Percentiles rank a stretch among this genome's conserved stretches.
These are phyloP conservation scores for Puccinia hordei DNA, from an alignment of 1,284 basidiomycete genomes.

Conservation along the genomic window DNA sequence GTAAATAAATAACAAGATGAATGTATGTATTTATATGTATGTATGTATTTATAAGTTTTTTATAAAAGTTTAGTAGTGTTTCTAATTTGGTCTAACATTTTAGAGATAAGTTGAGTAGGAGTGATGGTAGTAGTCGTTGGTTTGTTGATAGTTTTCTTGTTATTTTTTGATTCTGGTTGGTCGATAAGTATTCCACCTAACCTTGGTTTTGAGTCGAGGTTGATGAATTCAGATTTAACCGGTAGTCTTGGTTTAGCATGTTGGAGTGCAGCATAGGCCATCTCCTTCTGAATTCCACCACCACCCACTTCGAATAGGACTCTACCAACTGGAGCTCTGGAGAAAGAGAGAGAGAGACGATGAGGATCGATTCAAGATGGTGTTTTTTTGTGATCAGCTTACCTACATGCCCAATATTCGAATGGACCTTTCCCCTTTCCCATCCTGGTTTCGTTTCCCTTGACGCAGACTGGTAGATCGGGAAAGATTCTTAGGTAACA, in stretches of 20 bases:
- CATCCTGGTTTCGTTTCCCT: constrained; percentile 51
- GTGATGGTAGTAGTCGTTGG: no score
- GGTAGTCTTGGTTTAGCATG: constrained; percentile 50
- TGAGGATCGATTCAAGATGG: neutral
- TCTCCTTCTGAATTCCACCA: constrained; percentile 41
- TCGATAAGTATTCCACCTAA: constrained; percentile 28
- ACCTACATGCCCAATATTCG: constrained; percentile 51
- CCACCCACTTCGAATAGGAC: constrained; percentile 48
- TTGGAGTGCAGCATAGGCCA: constrained; percentile 46
- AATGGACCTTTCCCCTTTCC: constrained; percentile 50
- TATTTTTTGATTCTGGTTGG: no score
- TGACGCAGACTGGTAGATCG: constrained; percentile 50
- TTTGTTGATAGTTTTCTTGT: no score
- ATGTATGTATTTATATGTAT: no score
- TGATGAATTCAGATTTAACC: constrained; percentile 37
- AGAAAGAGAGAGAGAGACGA: neutral
- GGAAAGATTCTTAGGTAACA: constrained; percentile 45
- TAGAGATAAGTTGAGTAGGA: neutral
- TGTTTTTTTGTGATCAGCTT: neutral
- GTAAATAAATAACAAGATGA: no score
- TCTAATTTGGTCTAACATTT: neutral
- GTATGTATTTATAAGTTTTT: no score
- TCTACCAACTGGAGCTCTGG: constrained; percentile 38
- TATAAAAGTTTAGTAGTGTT: no score
- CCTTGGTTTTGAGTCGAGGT: constrained; percentile 29